These are phyloP conservation scores for Quercus alba DNA, from an alignment of 306 rosid species.

Conservation along the genomic window DNA sequence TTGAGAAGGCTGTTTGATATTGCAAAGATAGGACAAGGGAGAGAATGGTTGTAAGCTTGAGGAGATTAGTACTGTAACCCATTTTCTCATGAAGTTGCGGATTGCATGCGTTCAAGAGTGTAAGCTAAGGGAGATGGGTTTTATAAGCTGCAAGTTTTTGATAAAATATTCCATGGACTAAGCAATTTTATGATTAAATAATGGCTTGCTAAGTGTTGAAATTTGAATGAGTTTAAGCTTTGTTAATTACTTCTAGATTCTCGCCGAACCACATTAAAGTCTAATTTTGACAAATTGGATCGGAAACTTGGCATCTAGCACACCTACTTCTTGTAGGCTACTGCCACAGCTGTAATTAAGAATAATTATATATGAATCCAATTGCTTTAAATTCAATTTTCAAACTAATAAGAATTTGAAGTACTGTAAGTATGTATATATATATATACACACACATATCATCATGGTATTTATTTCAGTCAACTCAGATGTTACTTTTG, in stretches of 20 bases:
- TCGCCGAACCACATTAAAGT: slow-evolving; percentile 15
- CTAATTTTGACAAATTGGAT: neutral
- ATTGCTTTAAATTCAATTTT: too few species aligned
- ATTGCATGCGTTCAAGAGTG: neutral
- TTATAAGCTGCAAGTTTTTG: slow-evolving; percentile 2
- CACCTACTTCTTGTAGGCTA: too few species aligned
- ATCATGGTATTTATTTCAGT: too few species aligned
- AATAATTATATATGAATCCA: too few species aligned
- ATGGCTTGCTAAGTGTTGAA: slow-evolving; percentile 22
- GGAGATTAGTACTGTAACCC: neutral
- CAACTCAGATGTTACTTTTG: too few species aligned
- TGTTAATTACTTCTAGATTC: slow-evolving; percentile 15
- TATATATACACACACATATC: too few species aligned
- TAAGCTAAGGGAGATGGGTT: neutral
- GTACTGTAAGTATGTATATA: too few species aligned
- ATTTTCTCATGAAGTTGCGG: neutral
- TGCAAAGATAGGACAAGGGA: slow-evolving; percentile 13
- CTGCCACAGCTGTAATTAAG: too few species aligned
- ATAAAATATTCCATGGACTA: slow-evolving; percentile 33
- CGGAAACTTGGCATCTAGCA: too few species aligned
- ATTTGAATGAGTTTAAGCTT: neutral
- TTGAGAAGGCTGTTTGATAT: slow-evolving; percentile 27
- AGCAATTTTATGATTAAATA: slow-evolving; percentile 22
- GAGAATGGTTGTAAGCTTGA: slow-evolving; percentile 43
- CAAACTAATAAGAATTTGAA: too few species aligned